Evolutionary conservation across 2,329 filamentous ascomycete species (phyloP).

Genomic region (Colletotrichum cordylinicola): DNA sequence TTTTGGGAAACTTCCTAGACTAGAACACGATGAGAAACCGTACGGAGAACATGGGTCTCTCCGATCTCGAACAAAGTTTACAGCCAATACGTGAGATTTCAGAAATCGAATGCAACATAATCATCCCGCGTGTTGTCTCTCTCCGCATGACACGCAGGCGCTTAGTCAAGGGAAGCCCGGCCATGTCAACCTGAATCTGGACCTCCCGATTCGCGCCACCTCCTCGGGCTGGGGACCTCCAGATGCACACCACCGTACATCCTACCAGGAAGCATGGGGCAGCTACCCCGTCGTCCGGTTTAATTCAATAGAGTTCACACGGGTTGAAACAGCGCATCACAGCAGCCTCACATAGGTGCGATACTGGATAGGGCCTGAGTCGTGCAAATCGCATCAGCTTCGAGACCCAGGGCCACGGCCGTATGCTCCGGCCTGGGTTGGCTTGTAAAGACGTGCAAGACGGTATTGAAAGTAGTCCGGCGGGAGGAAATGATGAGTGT

Average conservation of each 20-base stretch:
- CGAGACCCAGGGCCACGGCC: neutral
- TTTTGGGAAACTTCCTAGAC: neutral
- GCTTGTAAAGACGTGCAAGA: neutral
- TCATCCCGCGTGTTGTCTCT: neutral
- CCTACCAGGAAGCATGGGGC: neutral
- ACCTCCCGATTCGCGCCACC: neutral
- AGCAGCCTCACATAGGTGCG: neutral
- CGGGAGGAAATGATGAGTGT: neutral
- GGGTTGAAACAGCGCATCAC: neutral
- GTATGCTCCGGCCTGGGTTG: neutral
- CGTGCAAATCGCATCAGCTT: neutral
- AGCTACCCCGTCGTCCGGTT: neutral
- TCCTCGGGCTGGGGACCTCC: neutral
- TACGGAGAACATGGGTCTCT: neutral
- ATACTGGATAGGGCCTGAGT: neutral
- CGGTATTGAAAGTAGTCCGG: neutral
- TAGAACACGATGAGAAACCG: neutral
- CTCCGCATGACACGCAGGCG: neutral
- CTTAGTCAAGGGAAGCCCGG: neutral
- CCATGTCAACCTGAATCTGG: neutral
- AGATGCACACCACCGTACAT: neutral
- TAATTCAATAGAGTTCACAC: neutral
- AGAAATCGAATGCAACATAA: neutral
- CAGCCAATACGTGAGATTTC: neutral
- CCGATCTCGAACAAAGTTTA: neutral